A percentile compares a stretch with the other conserved stretches of the same genome.
phyloP scores from a whole-genome alignment of 1,284 basidiomycete species.

The Leccinum pachyderme region DNA sequence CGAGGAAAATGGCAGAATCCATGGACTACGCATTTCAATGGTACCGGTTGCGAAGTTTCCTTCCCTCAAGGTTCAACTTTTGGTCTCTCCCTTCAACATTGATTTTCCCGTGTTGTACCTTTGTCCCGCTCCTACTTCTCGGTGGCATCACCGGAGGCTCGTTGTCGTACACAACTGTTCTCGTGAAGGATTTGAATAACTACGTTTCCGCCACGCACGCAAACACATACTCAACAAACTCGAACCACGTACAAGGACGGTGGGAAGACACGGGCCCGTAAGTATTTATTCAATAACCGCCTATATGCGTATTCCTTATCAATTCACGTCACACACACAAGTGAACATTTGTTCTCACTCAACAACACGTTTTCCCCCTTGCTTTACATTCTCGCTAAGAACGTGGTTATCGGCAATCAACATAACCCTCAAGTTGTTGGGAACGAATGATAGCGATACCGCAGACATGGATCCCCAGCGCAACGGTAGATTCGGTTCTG shows the following conservation, averaged over 20 bases:
- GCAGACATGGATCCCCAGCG: not conserved
- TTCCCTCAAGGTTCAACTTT: not conserved
- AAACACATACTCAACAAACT: not conserved
- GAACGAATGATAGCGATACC: not conserved
- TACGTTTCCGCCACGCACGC: not conserved
- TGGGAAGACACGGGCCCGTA: not conserved
- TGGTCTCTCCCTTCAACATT: not conserved
- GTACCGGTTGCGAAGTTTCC: not conserved
- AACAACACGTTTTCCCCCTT: not conserved
- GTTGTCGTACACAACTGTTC: not conserved
- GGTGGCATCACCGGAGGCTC: not conserved
- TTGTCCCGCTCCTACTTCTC: not conserved
- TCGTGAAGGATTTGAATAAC: not conserved
- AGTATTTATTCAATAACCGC: not conserved
- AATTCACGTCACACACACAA: not conserved
- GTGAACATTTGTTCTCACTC: not conserved
- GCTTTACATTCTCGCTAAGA: not conserved
- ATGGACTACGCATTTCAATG: not conserved
- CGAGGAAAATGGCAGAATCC: not conserved
- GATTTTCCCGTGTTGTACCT: not conserved
- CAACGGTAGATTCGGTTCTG: not conserved
- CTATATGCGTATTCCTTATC: not conserved
- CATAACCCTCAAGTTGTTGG: not conserved
- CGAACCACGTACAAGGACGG: not conserved
- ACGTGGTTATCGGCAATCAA: not conserved